Evolutionary conservation across 345 rosid species (phyloP), one percentile per base, ranked within the genome.

Genomic region (Barbarea vulgaris): DNA sequence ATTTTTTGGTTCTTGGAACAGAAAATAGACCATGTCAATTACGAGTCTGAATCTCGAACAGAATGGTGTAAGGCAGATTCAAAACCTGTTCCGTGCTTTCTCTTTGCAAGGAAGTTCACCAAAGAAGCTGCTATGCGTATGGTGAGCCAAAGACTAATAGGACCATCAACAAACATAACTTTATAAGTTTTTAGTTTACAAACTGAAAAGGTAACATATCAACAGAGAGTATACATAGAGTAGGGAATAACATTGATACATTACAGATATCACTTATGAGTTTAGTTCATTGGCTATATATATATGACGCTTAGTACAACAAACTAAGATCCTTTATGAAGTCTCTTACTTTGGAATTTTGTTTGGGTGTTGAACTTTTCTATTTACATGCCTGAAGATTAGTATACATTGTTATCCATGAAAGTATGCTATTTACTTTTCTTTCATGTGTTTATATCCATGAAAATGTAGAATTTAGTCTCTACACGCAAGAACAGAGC

Each of bases 81-180:
- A 10, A 78, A 79, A 18, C 59, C 67, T 9, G 91, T 84, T 63
- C 87, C 89, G 19, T 94, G 98, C 80, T 94, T 90, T 79, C 66
- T 94, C 42, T 94, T 94, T 64, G 96, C 93, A 2, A 83, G 98
- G 83, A 94, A 94, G 77, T 91, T 94, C 81, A 89, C 97, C 0
- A 76, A 84, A 9, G 96, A 89, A 81, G 99, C 98, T 1, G 97
- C 94, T 48, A 84, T 85, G 93, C 96, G 93, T 46, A 87, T 95
- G 58, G 62, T 91, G 85, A 84, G 84, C 17, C 84, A 85, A 77
- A 97, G 89, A 6, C 67, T 84, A 51, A 80, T 90, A 18, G 85
- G 90, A 74, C 78, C 79, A 42, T 65, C 68, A 14, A 42, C 37
- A 52, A 60, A 78, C 71, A 70, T 31, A 71, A 77, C 81, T 33